Base-by-base conservation (phyloP, 495 filamentous ascomycete genomes). In the Penicillium nucicola region DNA sequence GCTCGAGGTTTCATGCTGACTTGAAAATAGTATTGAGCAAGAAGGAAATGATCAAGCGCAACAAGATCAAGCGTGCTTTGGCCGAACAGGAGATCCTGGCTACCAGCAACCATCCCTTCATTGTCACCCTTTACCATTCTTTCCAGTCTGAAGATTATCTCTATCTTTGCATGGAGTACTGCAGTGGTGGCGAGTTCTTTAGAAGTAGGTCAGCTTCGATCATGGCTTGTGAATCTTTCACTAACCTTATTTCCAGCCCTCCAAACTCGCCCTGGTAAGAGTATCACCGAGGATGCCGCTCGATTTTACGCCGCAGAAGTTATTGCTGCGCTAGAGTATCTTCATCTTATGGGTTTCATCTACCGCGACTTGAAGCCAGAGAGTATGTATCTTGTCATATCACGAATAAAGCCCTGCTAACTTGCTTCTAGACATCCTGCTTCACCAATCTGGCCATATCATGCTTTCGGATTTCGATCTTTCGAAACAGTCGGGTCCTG, bases 21-120 rank as follows among this genome's bases (percentile, higher is more conserved):
- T 22, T 28, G 11, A 17, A 5, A 9, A 18, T 64, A 98, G 93
- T 98, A 9, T 60, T 98, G 72, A 97, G 91, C 79, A 98, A 98
- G 74, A 96, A 97, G 78, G 93, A 98, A 75, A 98, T 98, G 93
- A 98, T 98, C 75, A 98, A 98, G 77, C 86, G 93, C 28, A 98
- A 98, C 72, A 98, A 98, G 81, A 98, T 98, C 77, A 98, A 98
- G 78, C 84, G 93, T 57, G 93, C 93, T 39, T 75, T 98, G 65
- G 93, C 93, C 20, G 93, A 98, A 69, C 93, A 98, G 69, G 93
- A 98, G 64, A 98, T 98, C 61, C 72, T 98, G 37, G 93, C 93
- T 15, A 98, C 93, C 5, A 97, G 92, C 74, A 98, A 98, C 56
- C 93, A 98, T 63, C 93, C 93, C 0, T 98, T 98, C 65, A 98